Evolutionary conservation across 106 monocot species (phyloP), one percentile per base, ranked within the genome.

Genomic region (Allium fistulosum): DNA sequence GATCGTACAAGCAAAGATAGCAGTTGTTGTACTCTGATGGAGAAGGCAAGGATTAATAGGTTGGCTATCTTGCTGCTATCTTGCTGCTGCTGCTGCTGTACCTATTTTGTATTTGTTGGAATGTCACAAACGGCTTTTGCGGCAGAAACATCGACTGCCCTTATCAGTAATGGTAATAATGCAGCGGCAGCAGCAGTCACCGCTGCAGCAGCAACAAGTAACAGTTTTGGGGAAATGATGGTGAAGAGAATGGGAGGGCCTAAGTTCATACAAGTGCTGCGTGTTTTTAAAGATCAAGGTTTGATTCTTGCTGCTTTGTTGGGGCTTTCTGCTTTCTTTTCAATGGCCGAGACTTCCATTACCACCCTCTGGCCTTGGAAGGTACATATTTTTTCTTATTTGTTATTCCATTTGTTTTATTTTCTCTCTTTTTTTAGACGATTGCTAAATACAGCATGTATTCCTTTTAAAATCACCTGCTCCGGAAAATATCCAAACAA

Each of bases 281-380:
- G 63, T 14, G 62, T 96, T 45, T 71, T 86, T 2, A 85, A 69
- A 66, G 91, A 88, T 61, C 85, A 96, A 48, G 91, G 96, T 2
- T 67, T 96, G 16, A 68, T 92, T 58, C 59, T 96, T 61, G 75
- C 81, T 12, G 86, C 57, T 2, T 68, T 96, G 67, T 70, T 96
- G 45, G 76, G 88, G 2, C 82, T 96, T 10, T 96, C 96, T 6
- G 91, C 91, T 5, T 96, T 96, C 78, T 96, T 96, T 75, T 92
- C 96, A 37, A 96, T 92, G 96, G 88, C 91, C 0, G 96, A 96
- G 77, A 96, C 96, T 0, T 58, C 91, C 3, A 96, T 92, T 47
- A 96, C 92, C 2, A 96, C 91, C 2, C 70, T 96, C 8, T 96
- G 91, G 91, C 96, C 96, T 11, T 96, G 91, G 96, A 96, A 96